A percentile compares a stretch with the other conserved stretches of the same genome.
phyloP scores from a whole-genome alignment of 345 rosid species.

The Trapa bicornis region DNA sequence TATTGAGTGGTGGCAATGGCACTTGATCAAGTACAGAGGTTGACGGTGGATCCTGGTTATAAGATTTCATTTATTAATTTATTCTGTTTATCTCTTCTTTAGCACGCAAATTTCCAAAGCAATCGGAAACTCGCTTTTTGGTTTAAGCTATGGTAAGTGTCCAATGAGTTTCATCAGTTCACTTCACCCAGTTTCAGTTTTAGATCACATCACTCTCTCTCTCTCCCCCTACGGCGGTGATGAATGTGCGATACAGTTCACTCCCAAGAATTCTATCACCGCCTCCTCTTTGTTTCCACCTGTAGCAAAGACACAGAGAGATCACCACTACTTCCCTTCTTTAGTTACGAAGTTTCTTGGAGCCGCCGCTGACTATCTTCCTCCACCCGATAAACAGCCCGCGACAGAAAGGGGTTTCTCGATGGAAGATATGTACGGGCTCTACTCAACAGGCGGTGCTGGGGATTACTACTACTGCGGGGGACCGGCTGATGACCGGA shows the following conservation, averaged over 20 bases:
- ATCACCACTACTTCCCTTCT: neutral
- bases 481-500: slow-evolving; percentile 19
- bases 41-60: no score
- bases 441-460: slow-evolving; percentile 28
- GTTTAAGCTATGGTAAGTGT: neutral
- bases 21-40: no score
- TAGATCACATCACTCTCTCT: neutral
- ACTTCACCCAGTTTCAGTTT: neutral
- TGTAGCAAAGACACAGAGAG: neutral
- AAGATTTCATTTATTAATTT: no score
- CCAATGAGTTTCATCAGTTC: neutral
- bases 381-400: neutral
- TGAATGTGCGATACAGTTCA: slow-evolving; percentile 14
- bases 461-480: slow-evolving; percentile 30
- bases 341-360: slow-evolving; percentile 6
- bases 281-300: slow-evolving; percentile 12
- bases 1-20: no score
- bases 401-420: slow-evolving; percentile 10
- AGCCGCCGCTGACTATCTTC: slow-evolving; percentile 5
- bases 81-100: no score
- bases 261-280: slow-evolving; percentile 18
- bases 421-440: slow-evolving; percentile 81
- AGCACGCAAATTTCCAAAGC: no score
- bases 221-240: neutral
- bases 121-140: no score